A percentile compares a stretch with the other conserved stretches of the same genome.
These are phyloP conservation scores for Hebeloma cylindrosporum DNA, from an alignment of 768 basidiomycete species.

Conservation along the genomic window DNA sequence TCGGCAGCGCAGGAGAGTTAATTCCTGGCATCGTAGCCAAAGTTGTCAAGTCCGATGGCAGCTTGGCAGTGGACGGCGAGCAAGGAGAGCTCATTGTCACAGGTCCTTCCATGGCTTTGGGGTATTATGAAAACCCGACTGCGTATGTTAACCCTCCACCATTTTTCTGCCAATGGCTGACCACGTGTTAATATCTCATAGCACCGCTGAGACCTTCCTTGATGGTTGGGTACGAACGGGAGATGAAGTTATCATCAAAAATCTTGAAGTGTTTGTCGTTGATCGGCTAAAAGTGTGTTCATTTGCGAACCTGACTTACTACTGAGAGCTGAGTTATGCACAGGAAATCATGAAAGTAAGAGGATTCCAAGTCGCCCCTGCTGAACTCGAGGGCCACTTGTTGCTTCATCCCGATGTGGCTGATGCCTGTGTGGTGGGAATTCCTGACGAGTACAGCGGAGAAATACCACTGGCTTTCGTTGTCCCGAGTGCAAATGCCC, in stretches of 20 bases:
- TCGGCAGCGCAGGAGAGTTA: constrained; percentile 59
- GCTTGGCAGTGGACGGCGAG: constrained; percentile 55
- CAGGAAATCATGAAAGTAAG: constrained; percentile 75
- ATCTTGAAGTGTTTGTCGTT: constrained; percentile 65
- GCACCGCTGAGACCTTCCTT: constrained; percentile 63
- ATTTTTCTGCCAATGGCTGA: not conserved
- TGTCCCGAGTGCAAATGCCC: constrained; percentile 46
- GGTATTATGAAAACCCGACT: constrained; percentile 56
- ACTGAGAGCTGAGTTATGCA: not conserved
- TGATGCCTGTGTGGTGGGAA: constrained; percentile 64
- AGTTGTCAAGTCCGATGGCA: constrained; percentile 59
- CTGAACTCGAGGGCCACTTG: constrained; percentile 66
- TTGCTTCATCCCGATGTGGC: constrained; percentile 59
- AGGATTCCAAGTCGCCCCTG: constrained; percentile 61
- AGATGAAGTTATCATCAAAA: constrained; percentile 68
- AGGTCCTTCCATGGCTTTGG: constrained; percentile 59
- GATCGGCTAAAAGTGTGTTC: constrained; percentile 68
- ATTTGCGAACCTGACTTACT: not conserved
- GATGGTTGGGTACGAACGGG: constrained; percentile 70
- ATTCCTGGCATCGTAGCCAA: constrained; percentile 57
- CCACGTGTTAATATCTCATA: constrained; percentile 24
- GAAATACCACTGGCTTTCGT: constrained; percentile 75
- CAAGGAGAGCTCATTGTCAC: constrained; percentile 61
- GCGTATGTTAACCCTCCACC: constrained; percentile 43
- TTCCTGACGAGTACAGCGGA: constrained; percentile 73